phyloP scores from a whole-genome alignment of 2,329 filamentous ascomycete species.

The Trichoderma sp. region DNA sequence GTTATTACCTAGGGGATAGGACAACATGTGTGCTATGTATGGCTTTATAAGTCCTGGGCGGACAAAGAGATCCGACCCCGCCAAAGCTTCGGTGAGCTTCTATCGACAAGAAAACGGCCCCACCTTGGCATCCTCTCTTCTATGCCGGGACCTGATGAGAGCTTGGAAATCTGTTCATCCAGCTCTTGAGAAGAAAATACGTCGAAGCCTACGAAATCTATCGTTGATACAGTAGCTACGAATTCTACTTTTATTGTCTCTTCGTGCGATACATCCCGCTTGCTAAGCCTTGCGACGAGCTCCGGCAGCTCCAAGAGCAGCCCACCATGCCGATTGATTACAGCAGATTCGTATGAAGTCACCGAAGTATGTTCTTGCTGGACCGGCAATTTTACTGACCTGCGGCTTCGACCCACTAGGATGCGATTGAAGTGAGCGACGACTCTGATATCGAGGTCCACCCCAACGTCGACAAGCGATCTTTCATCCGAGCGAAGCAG shows the following conservation, averaged over 20 bases:
- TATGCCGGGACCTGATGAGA: background rate
- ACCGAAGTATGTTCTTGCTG: background rate
- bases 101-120: constrained; percentile 14
- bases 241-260: background rate
- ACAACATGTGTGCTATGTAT: background rate
- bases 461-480: constrained; percentile 97
- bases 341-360: constrained; percentile 67
- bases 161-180: background rate
- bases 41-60: background rate
- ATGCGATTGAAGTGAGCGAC: constrained; percentile 94
- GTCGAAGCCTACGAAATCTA: background rate
- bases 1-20: background rate
- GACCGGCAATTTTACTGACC: constrained; percentile 3
- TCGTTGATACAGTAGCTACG: background rate
- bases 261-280: background rate
- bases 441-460: constrained; percentile 98
- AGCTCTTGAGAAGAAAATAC: background rate
- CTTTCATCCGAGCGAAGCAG: constrained; percentile 98
- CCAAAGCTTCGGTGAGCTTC: constrained; percentile 26
- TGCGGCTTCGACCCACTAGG: constrained; percentile 50
- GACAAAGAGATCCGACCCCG: constrained; percentile 7
- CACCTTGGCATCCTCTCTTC: constrained; percentile 17
- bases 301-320: constrained; percentile 20
- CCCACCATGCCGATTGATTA: constrained; percentile 58
- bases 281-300: background rate